Base-by-base conservation (phyloP, 1,284 basidiomycete species). In the Leccinum solheimii region DNA sequence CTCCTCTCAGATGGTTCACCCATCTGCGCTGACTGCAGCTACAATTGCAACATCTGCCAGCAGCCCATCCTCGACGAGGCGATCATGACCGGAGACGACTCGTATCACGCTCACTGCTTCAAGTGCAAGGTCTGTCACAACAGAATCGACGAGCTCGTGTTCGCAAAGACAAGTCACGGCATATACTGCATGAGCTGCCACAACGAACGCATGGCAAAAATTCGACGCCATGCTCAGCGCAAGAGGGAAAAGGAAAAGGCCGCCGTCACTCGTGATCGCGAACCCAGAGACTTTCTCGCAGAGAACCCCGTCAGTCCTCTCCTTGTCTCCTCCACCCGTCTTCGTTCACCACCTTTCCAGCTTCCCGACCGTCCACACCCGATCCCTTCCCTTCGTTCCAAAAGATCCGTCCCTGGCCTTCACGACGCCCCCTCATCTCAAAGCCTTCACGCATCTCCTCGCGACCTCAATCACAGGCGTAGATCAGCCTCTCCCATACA, bases 161-260 rank as follows among this genome's bases (percentile, higher is more conserved):
- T 98, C 70, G 97, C 97, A 59, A 99, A 98, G 81, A 99, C 97
- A 1, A 94, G 89, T 65, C 94, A 98, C 71, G 97, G 97, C 55
- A 98, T 99, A 66, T 99, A 99, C 77, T 99, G 97, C 76, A 98
- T 98, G 96, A 87, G 88, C 58, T 99, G 97, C 72, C 97, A 99
- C 75, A 97, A 96, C 77, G 93, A 98, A 64, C 90, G 97, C 60
- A 97, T 98, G 72, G 94, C 94, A 32, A 86, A 93, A 66, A 95
- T 94, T 67, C 80, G 94, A 66, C 86, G 92, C 64, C 94, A 98
- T 74, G 91, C 93, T 2, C 94, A 98, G 78, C 85, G 83, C 68
- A 86, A 88, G 68, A 79, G 82, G 1, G 85, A 87, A 68, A 73
- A 67, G 52, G 85, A 81, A 65, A 77, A 70, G 61, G 76, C 72